Base-by-base conservation (phyloP, 345 rosid genomes). In the Acer negundo region DNA sequence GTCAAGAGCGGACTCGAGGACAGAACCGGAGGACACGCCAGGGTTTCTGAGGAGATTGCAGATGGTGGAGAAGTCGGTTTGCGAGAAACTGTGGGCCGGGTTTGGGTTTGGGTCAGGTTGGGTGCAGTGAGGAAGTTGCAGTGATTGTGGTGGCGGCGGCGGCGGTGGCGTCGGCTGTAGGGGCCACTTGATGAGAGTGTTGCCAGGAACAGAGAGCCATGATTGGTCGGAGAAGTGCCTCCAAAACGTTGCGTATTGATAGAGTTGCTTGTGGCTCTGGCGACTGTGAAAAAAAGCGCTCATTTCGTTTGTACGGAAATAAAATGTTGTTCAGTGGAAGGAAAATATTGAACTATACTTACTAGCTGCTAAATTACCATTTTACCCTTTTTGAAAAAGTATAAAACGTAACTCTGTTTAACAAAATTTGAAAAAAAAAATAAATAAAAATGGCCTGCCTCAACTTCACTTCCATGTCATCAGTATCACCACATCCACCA, bases 1-100 rank as follows among this genome's bases (percentile, higher is more conserved):
- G 68, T 90, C 88, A 49, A 94, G 77, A 8, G 91, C 93, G 1
- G 87, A 71, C 24, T 80, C 87, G 62, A 94, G 91, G 26, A 74
- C 75, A 2, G 88, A 73, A 69, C 89, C 90, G 46, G 89, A 79
- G 67, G 56, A 23, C 62, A 86, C 72, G 66, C 58, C 44, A 10
- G 88, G 81, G 81, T 88, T 84, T 12, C 80, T 82, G 73, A 92
- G 90, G 68, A 92, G 82, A 70, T 81, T 80, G 65, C 83, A 83
- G 74, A 96, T 74, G 67, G 87, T 71, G 53, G 85, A 73, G 81
- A 91, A 79, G 75, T 91, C 87, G 28, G 78, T 31, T 20, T 46
- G 80, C 15, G 87, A 85, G 85, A 80, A 82, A 28, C 72, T 20
- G n/a, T 77, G 61, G 56, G 75, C 12, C 42, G 84, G 47, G 69